Evolutionary conservation across 495 filamentous ascomycete species (phyloP), one percentile per base, ranked within the genome.

Genomic region (Sphaerosporella brunnea): DNA sequence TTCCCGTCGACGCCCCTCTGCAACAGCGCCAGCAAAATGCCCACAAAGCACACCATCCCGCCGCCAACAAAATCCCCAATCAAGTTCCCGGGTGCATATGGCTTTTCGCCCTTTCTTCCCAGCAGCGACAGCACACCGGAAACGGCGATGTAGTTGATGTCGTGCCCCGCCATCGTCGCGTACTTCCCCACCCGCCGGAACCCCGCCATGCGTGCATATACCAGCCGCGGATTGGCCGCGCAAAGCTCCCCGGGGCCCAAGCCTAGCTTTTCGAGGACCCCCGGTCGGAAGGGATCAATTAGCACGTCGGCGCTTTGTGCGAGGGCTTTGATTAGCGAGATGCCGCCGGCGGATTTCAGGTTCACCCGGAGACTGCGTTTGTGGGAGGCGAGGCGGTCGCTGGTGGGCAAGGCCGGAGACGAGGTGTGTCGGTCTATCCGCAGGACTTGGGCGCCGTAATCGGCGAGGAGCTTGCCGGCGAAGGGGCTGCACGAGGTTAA

Each of bases 91-190:
- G 88, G 88, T 4, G 86, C 69, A 44, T 79, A 75, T 4, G 88
- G 88, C 39, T 74, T 77, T 50, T 77, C 73, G 2, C 69, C 72
- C 20, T 64, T 64, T 0, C 80, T 68, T 0, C 88, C 88, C 0
- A 96, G 69, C 64, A 92, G 69, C 1, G 69, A 71, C 11, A 96
- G 64, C 0, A 80, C 79, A 0, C 88, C 88, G 1, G 79, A 82
- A 0, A 93, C 83, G 26, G 87, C 82, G 19, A 96, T 77, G 63
- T 94, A 96, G 58, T 96, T 48, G 60, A 96, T 94, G 60, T 96
- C 88, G 54, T 96, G 88, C n/a, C 88, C 87, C 0, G 88, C 88
- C 85, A 93, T 94, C 49, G 68, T 57, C 35, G 73, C 73, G 63
- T 92, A 95, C 53, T 76, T 77, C 0, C 87, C 86, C 56, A 88